Percentiles rank a stretch among this genome's conserved stretches.
These are phyloP conservation scores for Apophysomyces elegans DNA, from an alignment of 371 early-diverging fungal species.

Conservation along the genomic window DNA sequence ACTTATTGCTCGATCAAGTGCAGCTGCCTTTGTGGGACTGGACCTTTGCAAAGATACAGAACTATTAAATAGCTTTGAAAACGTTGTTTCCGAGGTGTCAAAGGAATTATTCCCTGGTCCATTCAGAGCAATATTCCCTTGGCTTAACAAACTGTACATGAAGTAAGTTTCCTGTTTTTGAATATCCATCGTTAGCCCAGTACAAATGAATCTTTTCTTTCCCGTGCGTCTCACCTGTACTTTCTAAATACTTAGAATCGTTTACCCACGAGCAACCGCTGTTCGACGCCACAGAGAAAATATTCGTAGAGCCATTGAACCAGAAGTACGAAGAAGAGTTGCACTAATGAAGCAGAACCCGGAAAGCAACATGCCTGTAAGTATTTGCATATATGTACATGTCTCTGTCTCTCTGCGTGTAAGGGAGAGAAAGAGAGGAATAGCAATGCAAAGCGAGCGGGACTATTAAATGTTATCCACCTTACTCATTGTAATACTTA, in stretches of 20 bases:
- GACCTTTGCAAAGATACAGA: constrained; percentile 24
- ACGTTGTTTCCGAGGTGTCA: constrained; percentile 27
- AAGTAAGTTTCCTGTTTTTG: constrained; percentile 16
- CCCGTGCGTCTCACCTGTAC: background rate
- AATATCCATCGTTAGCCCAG: too few relatives aligned
- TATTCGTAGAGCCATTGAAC: constrained; percentile 10
- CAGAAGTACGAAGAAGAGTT: background rate
- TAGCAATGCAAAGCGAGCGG: too few relatives aligned
- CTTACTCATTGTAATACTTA: too few relatives aligned
- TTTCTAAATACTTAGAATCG: background rate
- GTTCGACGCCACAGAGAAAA: background rate
- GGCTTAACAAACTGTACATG: constrained; percentile 27
- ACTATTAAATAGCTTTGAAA: constrained; percentile 25
- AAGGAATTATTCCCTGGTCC: constrained; percentile 19
- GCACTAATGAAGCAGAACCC: background rate
- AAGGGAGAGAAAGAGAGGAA: too few relatives aligned
- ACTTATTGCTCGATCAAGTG: constrained; percentile 20
- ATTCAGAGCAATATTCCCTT: constrained; percentile 28
- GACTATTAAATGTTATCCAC: too few relatives aligned
- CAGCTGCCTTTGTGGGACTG: constrained; percentile 28
- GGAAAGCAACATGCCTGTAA: background rate
- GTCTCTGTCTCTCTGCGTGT: too few relatives aligned
- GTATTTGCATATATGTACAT: background rate
- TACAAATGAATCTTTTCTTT: background rate
- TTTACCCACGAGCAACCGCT: constrained; percentile 11